A percentile compares a stretch with the other conserved stretches of the same genome.
phyloP scores from a whole-genome alignment of 345 rosid genomes.

The Citrus sinensis region DNA sequence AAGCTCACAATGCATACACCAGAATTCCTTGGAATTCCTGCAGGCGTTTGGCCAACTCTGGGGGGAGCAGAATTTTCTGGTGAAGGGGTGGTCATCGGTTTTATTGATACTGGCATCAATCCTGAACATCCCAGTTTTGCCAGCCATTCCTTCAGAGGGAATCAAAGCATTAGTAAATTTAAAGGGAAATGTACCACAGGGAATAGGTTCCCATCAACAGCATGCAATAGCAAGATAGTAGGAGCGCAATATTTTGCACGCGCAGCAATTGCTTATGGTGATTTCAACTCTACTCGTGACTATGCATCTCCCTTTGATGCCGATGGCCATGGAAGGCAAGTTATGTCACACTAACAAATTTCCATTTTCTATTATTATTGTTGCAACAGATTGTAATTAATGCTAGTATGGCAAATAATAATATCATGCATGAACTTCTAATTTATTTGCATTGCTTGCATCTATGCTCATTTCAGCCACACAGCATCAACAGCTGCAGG shows the following conservation, averaged over 20 bases:
- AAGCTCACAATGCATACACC: slow-evolving; percentile 45
- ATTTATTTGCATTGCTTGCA: not conserved
- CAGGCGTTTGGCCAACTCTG: slow-evolving; percentile 32
- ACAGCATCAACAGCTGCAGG: slow-evolving; percentile 53
- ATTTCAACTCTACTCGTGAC: slow-evolving; percentile 39
- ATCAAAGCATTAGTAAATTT: slow-evolving; percentile 18
- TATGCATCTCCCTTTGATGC: slow-evolving; percentile 46
- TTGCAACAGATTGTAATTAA: not conserved
- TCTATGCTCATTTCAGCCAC: slow-evolving; percentile 30
- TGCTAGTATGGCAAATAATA: not conserved
- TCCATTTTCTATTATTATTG: not conserved
- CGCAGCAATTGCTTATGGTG: slow-evolving; percentile 44
- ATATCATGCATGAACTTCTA: not conserved
- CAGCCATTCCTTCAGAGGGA: slow-evolving; percentile 1
- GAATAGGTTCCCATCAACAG: slow-evolving; percentile 28
- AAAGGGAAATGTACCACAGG: slow-evolving; percentile 42
- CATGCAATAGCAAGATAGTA: slow-evolving; percentile 42
- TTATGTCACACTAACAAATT: not conserved
- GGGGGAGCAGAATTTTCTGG: slow-evolving; percentile 37
- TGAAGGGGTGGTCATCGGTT: slow-evolving; percentile 47
- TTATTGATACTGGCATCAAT: slow-evolving; percentile 48
- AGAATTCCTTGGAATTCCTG: slow-evolving; percentile 37
- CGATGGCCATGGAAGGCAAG: slow-evolving; percentile 60
- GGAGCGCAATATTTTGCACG: slow-evolving; percentile 51
- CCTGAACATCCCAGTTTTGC: slow-evolving; percentile 46